Conservation (phyloP, 495 filamentous ascomycete genomes). For the Talaromyces stipitatus region DNA sequence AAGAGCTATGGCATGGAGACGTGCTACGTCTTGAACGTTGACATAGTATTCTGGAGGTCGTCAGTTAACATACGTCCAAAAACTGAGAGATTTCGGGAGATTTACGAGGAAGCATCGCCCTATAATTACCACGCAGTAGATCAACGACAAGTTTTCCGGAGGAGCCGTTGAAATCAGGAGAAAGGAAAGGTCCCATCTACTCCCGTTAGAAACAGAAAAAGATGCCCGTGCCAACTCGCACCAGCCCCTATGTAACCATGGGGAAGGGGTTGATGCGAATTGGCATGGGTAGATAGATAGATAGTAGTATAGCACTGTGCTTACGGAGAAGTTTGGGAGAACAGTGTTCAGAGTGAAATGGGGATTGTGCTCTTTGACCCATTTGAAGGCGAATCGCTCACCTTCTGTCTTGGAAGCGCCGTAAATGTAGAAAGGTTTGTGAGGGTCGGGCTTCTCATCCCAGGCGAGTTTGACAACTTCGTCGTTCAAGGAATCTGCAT, state of each 20-base stretch:
- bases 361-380: constrained; percentile 39
- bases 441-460: constrained; percentile 8
- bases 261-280: too few species aligned
- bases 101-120: constrained; percentile 16
- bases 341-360: constrained; percentile 43
- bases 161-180: constrained; percentile 16
- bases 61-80: not conserved
- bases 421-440: constrained; percentile 37
- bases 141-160: constrained; percentile 13
- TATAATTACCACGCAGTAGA: constrained; percentile 18
- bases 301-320: too few species aligned
- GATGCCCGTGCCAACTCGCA: too few species aligned
- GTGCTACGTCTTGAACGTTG: constrained; percentile 42
- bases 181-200: constrained; percentile 23
- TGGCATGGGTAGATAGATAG: too few species aligned
- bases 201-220: too few species aligned
- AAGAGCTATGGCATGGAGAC: constrained; percentile 39
- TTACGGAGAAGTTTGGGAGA: constrained; percentile 35
- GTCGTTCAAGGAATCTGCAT: constrained; percentile 38
- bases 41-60: constrained; percentile 31
- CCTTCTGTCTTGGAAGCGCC: constrained; percentile 45
- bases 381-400: constrained; percentile 47
- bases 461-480: constrained; percentile 33
- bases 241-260: too few species aligned
- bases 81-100: not conserved